Base-by-base conservation (phyloP, 2,329 filamentous ascomycete genomes). In the Venturia nashicola region DNA sequence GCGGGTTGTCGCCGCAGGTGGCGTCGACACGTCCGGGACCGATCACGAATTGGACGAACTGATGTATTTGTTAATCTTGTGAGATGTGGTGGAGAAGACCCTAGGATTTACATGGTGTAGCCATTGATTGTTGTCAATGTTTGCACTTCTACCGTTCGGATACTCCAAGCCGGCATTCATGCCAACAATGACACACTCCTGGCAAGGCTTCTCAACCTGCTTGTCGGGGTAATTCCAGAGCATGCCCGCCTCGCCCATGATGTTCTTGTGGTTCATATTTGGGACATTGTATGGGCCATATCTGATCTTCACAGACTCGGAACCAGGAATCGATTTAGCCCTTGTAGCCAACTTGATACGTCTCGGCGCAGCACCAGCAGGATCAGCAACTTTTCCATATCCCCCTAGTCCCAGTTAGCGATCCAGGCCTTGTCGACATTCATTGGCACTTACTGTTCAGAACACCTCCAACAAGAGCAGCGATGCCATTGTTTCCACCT, bases 61-160 rank as follows among this genome's bases (percentile, higher is more conserved):
- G 59, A 1, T 20, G 32, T 36, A 18, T 8, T 14, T 18, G n/a
- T 55, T 27, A 61, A 27, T 20, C 18, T 27, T n/a, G 32, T 14
- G 4, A 9, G 36, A 23, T 46, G 14, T 14, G 11, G 11, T 20
- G 3, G 2, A 51, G 20, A 27, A 11, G 3, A 27, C 2, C 5
- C 16, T 16, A 18, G 11, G 3, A 42, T 39, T 20, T 61, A 46
- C 59, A 27, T 61, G 59, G 43, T 61, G 59, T n/a, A 85, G 8
- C 83, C 83, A 0, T 82, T 61, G 16, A 14, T 44, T 44, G 23
- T 9, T 59, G 36, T 62, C 61, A 23, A 64, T 64, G 42, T 64
- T 64, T 11, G 62, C 62, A 20, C 43, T 61, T 12, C 18, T 8
- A n/a, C 62, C 62, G 20, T 64, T 27, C 18, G 62, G 51, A 42